phyloP scores from a whole-genome alignment of 805 yeast genomes.

The Yamadazyma takamatsuzukensis region DNA sequence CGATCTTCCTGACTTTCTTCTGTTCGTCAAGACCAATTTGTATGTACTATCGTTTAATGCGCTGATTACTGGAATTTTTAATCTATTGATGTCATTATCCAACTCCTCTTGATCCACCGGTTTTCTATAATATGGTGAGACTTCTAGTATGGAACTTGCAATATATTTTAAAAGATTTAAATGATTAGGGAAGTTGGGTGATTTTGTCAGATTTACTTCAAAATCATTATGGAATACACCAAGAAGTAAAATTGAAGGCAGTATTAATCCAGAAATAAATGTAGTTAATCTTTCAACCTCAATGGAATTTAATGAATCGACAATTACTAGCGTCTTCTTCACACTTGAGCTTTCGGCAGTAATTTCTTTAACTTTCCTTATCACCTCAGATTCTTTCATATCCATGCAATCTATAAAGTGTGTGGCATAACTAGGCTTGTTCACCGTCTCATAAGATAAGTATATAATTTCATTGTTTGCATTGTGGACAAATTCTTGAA shows the following conservation, averaged over 20 bases:
- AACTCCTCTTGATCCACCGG: constrained; percentile 46
- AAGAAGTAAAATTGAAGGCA: constrained; percentile 27
- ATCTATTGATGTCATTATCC: constrained; percentile 31
- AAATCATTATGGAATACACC: constrained; percentile 35
- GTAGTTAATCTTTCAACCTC: constrained; percentile 41
- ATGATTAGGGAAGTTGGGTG: constrained; percentile 51
- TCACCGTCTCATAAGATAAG: constrained; percentile 66
- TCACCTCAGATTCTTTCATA: constrained; percentile 1
- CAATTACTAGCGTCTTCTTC: constrained; percentile 15
- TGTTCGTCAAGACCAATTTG: constrained; percentile 52
- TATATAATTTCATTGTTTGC: constrained; percentile 40
- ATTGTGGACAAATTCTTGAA: constrained; percentile 55
- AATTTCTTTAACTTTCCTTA: constrained; percentile 1
- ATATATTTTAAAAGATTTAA: constrained; percentile 57
- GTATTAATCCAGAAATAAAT: constrained; percentile 46
- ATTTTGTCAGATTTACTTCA: constrained; percentile 2
- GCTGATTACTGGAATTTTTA: constrained; percentile 44
- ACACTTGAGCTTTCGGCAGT: background rate
- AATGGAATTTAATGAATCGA: constrained; percentile 70
- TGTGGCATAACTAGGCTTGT: constrained; percentile 47
- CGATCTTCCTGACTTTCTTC: constrained; percentile 85
- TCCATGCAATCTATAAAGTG: constrained; percentile 45
- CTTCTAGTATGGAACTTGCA: constrained; percentile 69
- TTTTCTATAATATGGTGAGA: constrained; percentile 40
- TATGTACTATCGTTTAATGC: constrained; percentile 48